phyloP scores from a whole-genome alignment of 768 basidiomycete species.

The Calvatia gigantea region DNA sequence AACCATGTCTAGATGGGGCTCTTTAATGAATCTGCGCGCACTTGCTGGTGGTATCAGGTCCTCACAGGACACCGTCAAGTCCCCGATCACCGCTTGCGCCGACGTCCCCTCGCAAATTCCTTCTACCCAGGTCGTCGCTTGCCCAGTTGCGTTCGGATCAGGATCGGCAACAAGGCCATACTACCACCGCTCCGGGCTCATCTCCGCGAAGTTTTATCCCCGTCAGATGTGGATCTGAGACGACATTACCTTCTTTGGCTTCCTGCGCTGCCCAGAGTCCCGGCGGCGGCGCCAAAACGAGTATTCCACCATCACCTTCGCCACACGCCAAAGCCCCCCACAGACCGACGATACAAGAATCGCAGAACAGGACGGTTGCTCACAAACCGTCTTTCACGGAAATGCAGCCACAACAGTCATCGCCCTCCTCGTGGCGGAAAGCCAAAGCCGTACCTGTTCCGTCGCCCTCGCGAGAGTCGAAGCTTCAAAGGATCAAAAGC shows the following conservation, averaged over 20 bases:
- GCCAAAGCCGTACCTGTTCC: too few species aligned
- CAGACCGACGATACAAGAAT: background rate
- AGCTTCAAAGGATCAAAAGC: constrained; percentile 6
- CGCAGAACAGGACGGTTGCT: background rate
- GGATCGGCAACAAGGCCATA: background rate
- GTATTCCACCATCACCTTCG: too few species aligned
- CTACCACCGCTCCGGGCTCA: background rate
- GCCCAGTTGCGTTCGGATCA: constrained; percentile 10
- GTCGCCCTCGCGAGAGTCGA: background rate
- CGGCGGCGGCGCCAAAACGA: too few species aligned
- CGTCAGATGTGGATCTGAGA: background rate
- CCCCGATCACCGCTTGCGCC: constrained; percentile 10
- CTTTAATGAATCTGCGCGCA: background rate
- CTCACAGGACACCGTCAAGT: background rate
- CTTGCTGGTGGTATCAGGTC: background rate
- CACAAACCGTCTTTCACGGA: constrained; percentile 2
- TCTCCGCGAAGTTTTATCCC: background rate
- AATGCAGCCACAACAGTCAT: background rate
- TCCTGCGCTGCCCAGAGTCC: too few species aligned
- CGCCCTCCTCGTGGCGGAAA: too few species aligned
- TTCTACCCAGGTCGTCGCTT: constrained; percentile 12
- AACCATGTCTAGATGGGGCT: background rate
- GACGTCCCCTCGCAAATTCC: constrained; percentile 3
- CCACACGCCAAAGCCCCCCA: too few species aligned
- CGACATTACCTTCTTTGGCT: too few species aligned